Evolutionary conservation across 1,284 basidiomycete genomes (phyloP), one percentile per base, ranked within the genome.

Genomic region (Trichosporon coremiiforme): DNA sequence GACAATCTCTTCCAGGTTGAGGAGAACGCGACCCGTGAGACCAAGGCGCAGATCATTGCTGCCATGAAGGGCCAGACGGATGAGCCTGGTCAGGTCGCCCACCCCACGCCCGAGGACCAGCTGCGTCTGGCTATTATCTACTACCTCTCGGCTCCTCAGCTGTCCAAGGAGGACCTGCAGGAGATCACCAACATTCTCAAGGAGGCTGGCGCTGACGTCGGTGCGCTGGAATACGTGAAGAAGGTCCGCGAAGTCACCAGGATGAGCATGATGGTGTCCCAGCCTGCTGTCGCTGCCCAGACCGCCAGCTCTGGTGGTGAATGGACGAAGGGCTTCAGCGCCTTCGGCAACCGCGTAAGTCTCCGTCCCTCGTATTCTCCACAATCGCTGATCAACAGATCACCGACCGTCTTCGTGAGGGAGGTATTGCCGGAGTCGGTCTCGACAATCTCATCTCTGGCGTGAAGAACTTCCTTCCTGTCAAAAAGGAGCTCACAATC

Each of bases 1-100:
- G 97, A 99, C 82, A 96, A 96, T 76, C 86, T 99, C 17, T 99
- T 98, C 86, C 95, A 96, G 82, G 90, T 91, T 29, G 97, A 99
- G 85, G 97, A 99, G 83, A 88, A 89, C 5, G 94, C 94, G 70
- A 86, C 87, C 35, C 93, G 93, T 80, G 93, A 95, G 88, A 91
- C 89, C 5, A 90, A 92, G 68, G 87, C 90, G 72, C 87, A 89
- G 10, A 89, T 99, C 68, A 87, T 98, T 50, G 93, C 96, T 76
- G 90, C 88, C 29, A 86, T 98, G 70, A 80, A 80, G 64, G 83
- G 83, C 5, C 77, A 82, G 68, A 82, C 83, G 0, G 83, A 71
- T 88, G 92, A 70, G 85, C 90, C 86, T 87, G 75, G 89, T 87
- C 67, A 84, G 70, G 74, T 74, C 12, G 80, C 82, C 7, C 76